Evolutionary conservation across 306 rosid genomes (phyloP).

Genomic region (Bauhinia variegata): DNA sequence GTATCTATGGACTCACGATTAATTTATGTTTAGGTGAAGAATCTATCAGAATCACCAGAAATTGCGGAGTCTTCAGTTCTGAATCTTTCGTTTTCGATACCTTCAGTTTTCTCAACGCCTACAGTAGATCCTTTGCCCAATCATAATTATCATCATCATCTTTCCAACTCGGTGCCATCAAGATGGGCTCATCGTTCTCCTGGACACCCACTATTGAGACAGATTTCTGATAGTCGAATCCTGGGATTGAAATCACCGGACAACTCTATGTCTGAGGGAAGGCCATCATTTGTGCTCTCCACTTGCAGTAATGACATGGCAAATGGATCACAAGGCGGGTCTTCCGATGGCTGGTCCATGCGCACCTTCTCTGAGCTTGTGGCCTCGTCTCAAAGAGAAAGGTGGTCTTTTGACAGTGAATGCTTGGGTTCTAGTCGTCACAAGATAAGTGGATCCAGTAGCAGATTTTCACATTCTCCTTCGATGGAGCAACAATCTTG

Average conservation of each 20-base stretch:
- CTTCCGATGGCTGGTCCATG: constrained; percentile 97
- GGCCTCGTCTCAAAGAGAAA: constrained; percentile 84
- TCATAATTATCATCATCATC: constrained; percentile 48
- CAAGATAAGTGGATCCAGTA: constrained; percentile 73
- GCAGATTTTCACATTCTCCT: constrained; percentile 81
- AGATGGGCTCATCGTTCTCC: constrained; percentile 79
- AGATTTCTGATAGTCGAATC: constrained; percentile 79
- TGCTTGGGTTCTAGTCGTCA: constrained; percentile 61
- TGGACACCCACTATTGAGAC: constrained; percentile 69
- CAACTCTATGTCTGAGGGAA: constrained; percentile 82
- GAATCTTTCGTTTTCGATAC: constrained; percentile 59
- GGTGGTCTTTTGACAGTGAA: constrained; percentile 94
- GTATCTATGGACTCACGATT: constrained; percentile 1
- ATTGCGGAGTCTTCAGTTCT: constrained; percentile 55
- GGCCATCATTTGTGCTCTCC: constrained; percentile 73
- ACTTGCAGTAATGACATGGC: constrained; percentile 79
- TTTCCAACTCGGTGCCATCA: constrained; percentile 62
- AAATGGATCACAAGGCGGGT: constrained; percentile 73
- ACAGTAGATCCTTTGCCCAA: constrained; percentile 54
- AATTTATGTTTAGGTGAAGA: constrained; percentile 55
- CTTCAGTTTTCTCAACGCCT: constrained; percentile 62
- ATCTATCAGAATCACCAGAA: constrained; percentile 55
- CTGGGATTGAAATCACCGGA: constrained; percentile 77
- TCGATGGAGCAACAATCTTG: constrained; percentile 72
- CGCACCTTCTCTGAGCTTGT: constrained; percentile 92